These are phyloP conservation scores for Fusarium heterosporum DNA, from an alignment of 2,329 filamentous ascomycete species.

Conservation along the genomic window DNA sequence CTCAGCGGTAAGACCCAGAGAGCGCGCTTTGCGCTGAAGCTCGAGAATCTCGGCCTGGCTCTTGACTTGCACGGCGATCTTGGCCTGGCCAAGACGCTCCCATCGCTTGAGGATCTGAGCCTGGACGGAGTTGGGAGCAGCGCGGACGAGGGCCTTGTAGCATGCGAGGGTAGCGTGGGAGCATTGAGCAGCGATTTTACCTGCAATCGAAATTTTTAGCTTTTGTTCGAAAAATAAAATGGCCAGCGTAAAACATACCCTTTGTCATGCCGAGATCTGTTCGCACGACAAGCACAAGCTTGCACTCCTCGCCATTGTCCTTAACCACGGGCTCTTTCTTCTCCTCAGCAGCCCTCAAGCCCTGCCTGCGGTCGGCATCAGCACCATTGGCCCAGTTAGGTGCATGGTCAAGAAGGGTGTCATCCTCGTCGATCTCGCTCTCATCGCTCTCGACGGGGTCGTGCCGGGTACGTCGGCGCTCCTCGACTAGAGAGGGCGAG, in stretches of 20 bases:
- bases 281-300: conserved; percentile 90
- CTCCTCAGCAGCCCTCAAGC: conserved; percentile 59
- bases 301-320: conserved; percentile 80
- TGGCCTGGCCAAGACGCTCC: conserved; percentile 89
- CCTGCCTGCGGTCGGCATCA: conserved; percentile 70
- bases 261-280: conserved; percentile 98
- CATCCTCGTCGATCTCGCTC: conserved; percentile 73
- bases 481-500: conserved; percentile 65
- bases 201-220: conserved; percentile 58
- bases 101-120: conserved; percentile 80
- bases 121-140: conserved; percentile 65
- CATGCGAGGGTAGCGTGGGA: conserved; percentile 96
- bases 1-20: conserved; percentile 86
- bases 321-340: conserved; percentile 54
- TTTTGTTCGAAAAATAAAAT: accelerated
- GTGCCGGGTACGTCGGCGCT: conserved; percentile 66
- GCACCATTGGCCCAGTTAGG: conserved; percentile 73
- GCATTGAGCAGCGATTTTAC: conserved; percentile 97
- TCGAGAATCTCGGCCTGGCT: conserved; percentile 83
- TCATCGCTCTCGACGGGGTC: conserved; percentile 77
- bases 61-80: conserved; percentile 92
- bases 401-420: conserved; percentile 71
- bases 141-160: conserved; percentile 83
- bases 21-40: conserved; percentile 81
- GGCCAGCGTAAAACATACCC: conserved; percentile 64